A percentile compares a stretch with the other conserved stretches of the same genome.
phyloP scores from a whole-genome alignment of 805 yeast genomes.

The Yarrowia deformans region DNA sequence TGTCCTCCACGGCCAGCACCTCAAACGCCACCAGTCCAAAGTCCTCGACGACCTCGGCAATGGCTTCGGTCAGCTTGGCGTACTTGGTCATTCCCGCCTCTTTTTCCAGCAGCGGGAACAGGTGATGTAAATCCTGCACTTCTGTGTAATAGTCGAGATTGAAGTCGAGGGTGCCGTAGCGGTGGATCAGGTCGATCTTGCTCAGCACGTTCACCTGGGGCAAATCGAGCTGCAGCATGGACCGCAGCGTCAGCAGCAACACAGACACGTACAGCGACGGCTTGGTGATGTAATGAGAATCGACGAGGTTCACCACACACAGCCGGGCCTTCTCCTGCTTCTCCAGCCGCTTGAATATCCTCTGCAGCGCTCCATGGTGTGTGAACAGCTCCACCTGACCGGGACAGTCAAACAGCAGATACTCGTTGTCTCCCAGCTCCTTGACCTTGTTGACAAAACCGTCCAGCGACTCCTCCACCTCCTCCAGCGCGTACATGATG shows the following conservation, averaged over 20 bases:
- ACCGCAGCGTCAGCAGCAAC: constrained; percentile 77
- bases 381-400: constrained; percentile 97
- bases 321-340: constrained; percentile 69
- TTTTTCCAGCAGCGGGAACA: constrained; percentile 71
- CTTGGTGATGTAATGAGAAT: constrained; percentile 77
- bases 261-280: constrained; percentile 91
- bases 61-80: constrained; percentile 72
- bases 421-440: constrained; percentile 64
- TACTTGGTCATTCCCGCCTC: constrained; percentile 74
- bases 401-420: constrained; percentile 86
- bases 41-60: constrained; percentile 85
- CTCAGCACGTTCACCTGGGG: constrained; percentile 94
- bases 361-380: constrained; percentile 75
- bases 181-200: constrained; percentile 81
- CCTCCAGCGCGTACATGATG: constrained; percentile 84
- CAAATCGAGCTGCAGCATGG: constrained; percentile 90
- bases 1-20: constrained; percentile 90
- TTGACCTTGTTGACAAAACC: constrained; percentile 64
- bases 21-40: constrained; percentile 87
- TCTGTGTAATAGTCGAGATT: constrained; percentile 87
- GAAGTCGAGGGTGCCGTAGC: constrained; percentile 81
- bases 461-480: constrained; percentile 62
- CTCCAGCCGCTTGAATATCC: constrained; percentile 70
- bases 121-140: constrained; percentile 78
- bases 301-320: constrained; percentile 81